Conservation (phyloP, 768 basidiomycete species). For the Tricholoma matsutake region DNA sequence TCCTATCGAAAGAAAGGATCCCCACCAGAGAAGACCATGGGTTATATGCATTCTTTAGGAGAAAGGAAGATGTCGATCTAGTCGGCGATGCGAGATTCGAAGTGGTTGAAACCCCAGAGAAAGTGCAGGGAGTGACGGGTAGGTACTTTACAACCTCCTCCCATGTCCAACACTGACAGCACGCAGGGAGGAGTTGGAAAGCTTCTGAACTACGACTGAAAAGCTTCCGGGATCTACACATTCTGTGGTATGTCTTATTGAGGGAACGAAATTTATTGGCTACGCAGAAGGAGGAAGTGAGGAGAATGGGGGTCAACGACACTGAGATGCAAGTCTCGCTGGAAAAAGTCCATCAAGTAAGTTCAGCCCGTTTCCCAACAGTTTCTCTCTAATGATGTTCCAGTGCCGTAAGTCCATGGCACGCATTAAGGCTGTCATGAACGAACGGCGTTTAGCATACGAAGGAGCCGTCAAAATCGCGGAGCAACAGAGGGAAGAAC, state of each 20-base stretch:
- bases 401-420: slow-evolving; percentile 95
- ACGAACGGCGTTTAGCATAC: slow-evolving; percentile 85
- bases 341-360: slow-evolving; percentile 43
- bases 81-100: slow-evolving; percentile 52
- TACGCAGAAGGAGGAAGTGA: slow-evolving; percentile 78
- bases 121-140: slow-evolving; percentile 28
- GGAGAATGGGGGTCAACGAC: slow-evolving; percentile 52
- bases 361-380: slow-evolving; percentile 13
- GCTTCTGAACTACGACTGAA: slow-evolving; percentile 86
- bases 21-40: slow-evolving; percentile 61
- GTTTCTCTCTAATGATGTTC: neutral
- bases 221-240: slow-evolving; percentile 91
- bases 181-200: slow-evolving; percentile 82
- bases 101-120: slow-evolving; percentile 35
- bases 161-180: neutral
- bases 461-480: slow-evolving; percentile 58
- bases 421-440: slow-evolving; percentile 89
- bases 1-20: slow-evolving; percentile 22
- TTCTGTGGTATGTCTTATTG: slow-evolving; percentile 88
- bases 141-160: slow-evolving; percentile 3
- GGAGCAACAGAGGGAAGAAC: slow-evolving; percentile 31
- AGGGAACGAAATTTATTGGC: slow-evolving; percentile 89
- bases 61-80: slow-evolving; percentile 41
- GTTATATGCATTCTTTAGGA: slow-evolving; percentile 74
- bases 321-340: slow-evolving; percentile 27